These are phyloP conservation scores for Apiotrichum sp. DNA, from an alignment of 1,284 basidiomycete species.

Conservation along the genomic window DNA sequence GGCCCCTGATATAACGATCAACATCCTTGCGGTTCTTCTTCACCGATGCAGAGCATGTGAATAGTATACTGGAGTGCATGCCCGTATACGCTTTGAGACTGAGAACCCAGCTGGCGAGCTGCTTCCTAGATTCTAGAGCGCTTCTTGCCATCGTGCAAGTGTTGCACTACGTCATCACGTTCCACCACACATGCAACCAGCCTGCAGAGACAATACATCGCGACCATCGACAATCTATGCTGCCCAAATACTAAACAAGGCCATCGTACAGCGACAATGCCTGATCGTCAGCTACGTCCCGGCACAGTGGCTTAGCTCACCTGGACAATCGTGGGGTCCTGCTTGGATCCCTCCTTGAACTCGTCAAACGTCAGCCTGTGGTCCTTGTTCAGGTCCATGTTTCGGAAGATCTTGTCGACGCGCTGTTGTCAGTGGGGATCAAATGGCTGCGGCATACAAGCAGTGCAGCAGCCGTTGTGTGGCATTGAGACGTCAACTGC, in stretches of 20 bases:
- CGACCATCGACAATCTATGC: not conserved
- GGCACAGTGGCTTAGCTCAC: slow-evolving; percentile 35
- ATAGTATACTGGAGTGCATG: too few species aligned
- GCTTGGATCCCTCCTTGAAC: slow-evolving; percentile 94
- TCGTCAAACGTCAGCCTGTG: slow-evolving; percentile 85
- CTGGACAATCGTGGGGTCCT: slow-evolving; percentile 97
- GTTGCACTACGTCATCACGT: too few species aligned
- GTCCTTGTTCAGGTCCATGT: slow-evolving; percentile 89
- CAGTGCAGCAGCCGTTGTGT: too few species aligned
- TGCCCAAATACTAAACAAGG: slow-evolving; percentile 43
- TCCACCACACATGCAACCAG: not conserved
- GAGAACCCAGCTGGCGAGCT: too few species aligned
- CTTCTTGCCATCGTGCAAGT: too few species aligned
- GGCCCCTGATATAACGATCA: too few species aligned
- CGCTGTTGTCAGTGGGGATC: slow-evolving; percentile 54
- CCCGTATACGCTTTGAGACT: too few species aligned
- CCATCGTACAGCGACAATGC: slow-evolving; percentile 54
- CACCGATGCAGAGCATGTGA: too few species aligned
- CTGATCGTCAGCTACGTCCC: not conserved
- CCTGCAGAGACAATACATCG: slow-evolving; percentile 2
- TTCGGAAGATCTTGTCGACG: slow-evolving; percentile 91
- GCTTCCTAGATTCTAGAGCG: too few species aligned
- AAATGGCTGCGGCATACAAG: not conserved
- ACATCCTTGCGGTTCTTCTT: too few species aligned
- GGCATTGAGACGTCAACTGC: too few species aligned